Percentiles rank a stretch among this genome's conserved stretches.
Conservation (phyloP, 1,284 basidiomycete species). For the Pyrrhoderma noxium region DNA sequence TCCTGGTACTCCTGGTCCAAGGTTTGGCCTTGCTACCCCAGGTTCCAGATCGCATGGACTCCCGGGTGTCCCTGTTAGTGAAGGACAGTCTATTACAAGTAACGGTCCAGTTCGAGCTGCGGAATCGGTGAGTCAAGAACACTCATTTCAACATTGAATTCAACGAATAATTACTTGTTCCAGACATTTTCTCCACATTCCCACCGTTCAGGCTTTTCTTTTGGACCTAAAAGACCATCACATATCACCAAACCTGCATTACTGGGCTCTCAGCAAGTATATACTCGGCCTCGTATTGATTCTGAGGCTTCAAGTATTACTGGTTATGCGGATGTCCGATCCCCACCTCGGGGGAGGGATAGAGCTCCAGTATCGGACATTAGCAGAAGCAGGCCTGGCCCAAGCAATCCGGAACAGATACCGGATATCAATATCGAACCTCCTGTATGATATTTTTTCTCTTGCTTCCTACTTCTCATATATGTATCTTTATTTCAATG, state of each 20-base stretch:
- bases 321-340: conserved; percentile 1
- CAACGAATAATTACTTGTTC: too few species aligned
- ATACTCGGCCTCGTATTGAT: conserved; percentile 15
- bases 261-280: conserved; percentile 4
- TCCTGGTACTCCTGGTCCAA: conserved; percentile 2
- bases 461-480: neutral
- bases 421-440: conserved; percentile 18
- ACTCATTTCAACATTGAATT: too few species aligned
- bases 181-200: conserved; percentile 10
- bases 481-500: neutral
- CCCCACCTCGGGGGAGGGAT: conserved; percentile 1
- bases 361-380: conserved; percentile 1
- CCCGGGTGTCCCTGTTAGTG: neutral
- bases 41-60: neutral
- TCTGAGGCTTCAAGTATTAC: conserved; percentile 11
- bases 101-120: conserved; percentile 1
- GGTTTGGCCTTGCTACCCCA: neutral
- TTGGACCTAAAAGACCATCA: too few species aligned
- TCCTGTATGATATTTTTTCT: conserved; percentile 18
- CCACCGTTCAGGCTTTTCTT: conserved; percentile 1
- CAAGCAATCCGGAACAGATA: neutral
- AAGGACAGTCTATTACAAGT: neutral
- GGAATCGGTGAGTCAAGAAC: conserved; percentile 5
- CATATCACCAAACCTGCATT: conserved; percentile 13
- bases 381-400: conserved; percentile 7